Evolutionary conservation across 2,329 filamentous ascomycete genomes (phyloP), one percentile per base, ranked within the genome.

Genomic region (Fusarium verrucosum): DNA sequence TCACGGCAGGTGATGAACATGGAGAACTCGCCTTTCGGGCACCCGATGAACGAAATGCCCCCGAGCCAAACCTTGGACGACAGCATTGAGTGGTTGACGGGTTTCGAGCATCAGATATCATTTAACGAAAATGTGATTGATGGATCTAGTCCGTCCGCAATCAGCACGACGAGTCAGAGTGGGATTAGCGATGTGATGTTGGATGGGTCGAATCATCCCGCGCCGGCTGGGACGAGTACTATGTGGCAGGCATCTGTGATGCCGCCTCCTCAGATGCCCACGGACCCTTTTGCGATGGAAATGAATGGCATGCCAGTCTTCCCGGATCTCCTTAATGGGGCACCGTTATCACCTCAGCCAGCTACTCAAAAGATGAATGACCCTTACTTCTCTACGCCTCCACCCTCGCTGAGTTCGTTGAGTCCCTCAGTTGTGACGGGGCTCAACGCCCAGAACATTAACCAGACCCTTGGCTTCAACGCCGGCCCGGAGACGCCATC

Each of bases 81-180:
- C 66, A 86, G 83, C 68, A 92, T 95, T 74, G 91, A 93, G 70
- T 98, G 93, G 93, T 73, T 87, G 64, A 89, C 89, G 58, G 90
- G 90, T 20, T 91, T 96, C 74, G 92, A 95, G 65, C 87, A 89
- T 71, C 87, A 91, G 41, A 87, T 94, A 82, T 86, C 86, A 9
- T 88, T 92, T 75, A 90, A 90, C 71, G 93, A 97, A 70, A 90
- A 89, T 66, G 92, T 92, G 25, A 86, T 97, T 50, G 94, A 97
- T 71, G 93, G 91, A 58, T 98, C 95, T 11, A 98, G 95, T 14
- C 95, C 95, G 16, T 98, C 95, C 10, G 93, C 93, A 42, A 94
- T 98, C 76, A 98, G 94, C 80, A 96, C 92, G 38, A 92, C 92
- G 58, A 98, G 94, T 78, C 94, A 96, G 73, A 94, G 91, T 75